Percentiles rank a stretch among this genome's conserved stretches.
phyloP scores from a whole-genome alignment of 1,139 yeast genomes.

The Candida tunisiensis region DNA sequence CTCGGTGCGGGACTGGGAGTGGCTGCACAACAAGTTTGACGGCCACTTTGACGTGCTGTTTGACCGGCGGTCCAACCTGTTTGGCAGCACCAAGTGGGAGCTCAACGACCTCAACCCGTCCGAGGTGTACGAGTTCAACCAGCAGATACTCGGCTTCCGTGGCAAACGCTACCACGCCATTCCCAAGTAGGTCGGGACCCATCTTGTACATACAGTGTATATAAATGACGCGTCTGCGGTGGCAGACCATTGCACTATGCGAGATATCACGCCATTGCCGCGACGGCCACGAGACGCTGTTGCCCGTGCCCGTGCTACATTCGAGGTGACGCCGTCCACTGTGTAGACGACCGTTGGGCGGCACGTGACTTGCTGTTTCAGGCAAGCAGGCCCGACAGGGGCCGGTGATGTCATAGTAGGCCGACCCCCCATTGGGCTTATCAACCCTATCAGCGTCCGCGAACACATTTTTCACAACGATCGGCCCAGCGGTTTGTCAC shows the following conservation, averaged over 20 bases:
- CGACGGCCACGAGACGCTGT: no score
- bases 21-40: conserved; percentile 48
- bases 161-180: conserved; percentile 90
- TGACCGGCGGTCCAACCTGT: conserved; percentile 55
- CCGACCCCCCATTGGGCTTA: not conserved
- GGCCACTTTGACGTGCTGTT: conserved; percentile 71
- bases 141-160: conserved; percentile 76
- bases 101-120: conserved; percentile 82
- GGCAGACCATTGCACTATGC: no score
- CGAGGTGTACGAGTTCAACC: conserved; percentile 84
- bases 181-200: conserved; percentile 6
- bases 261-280: no score
- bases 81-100: conserved; percentile 86
- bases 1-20: conserved; percentile 47
- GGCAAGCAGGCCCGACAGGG: no score
- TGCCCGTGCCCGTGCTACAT: no score
- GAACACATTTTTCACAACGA: not conserved
- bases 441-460: not conserved
- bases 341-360: no score
- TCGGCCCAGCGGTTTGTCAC: no score
- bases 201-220: conserved; percentile 7
- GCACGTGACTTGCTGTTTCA: no score
- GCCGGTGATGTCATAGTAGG: no score
- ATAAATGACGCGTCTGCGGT: no score
- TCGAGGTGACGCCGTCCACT: no score